Evolutionary conservation across 2,329 filamentous ascomycete species (phyloP).

Genomic region (Fusarium succisae): DNA sequence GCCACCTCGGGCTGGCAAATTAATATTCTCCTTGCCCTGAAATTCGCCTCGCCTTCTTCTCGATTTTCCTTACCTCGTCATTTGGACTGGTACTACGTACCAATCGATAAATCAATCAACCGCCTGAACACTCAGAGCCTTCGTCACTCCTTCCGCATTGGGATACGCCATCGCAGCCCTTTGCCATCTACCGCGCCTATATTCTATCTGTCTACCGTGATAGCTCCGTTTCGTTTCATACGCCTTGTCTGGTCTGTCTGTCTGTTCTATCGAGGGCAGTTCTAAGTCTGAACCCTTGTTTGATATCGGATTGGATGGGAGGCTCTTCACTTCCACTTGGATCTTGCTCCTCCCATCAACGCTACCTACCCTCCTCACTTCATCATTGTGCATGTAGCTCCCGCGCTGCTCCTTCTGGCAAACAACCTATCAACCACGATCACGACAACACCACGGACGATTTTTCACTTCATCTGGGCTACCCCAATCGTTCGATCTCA

Average conservation of each 20-base stretch:
- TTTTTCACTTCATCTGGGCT: neutral
- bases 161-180: neutral
- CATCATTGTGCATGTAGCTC: neutral
- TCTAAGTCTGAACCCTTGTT: slow-evolving; percentile 10
- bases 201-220: neutral
- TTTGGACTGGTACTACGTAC: neutral
- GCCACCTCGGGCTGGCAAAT: slow-evolving; percentile 1
- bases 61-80: neutral
- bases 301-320: slow-evolving; percentile 14
- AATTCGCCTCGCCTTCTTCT: neutral
- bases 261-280: neutral
- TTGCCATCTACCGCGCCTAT: neutral
- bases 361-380: neutral
- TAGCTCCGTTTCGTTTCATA: slow-evolving; percentile 9
- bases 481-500: neutral
- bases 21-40: neutral
- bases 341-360: neutral
- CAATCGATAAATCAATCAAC: slow-evolving; percentile 1
- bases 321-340: neutral
- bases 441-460: neutral
- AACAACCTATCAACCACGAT: slow-evolving; percentile 11
- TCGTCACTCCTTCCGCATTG: slow-evolving; percentile 29
- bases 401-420: slow-evolving; percentile 1
- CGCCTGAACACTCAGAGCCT: slow-evolving; percentile 4
- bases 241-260: neutral